These are phyloP conservation scores for Fusarium graminum DNA, from an alignment of 2,329 filamentous ascomycete species.

Conservation along the genomic window DNA sequence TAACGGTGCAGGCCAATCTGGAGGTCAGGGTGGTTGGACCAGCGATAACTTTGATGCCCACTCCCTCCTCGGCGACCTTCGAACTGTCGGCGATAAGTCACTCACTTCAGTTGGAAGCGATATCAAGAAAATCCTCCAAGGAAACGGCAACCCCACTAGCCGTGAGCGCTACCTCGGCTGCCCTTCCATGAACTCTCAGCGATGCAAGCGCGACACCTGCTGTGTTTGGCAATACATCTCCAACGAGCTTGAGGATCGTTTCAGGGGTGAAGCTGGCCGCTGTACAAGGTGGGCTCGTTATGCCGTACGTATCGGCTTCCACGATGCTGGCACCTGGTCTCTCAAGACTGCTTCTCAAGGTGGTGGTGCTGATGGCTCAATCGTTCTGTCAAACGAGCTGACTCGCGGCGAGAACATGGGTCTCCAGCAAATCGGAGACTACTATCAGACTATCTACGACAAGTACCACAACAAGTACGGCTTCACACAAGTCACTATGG, in stretches of 20 bases:
- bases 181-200: conserved; percentile 41
- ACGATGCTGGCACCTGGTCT: conserved; percentile 62
- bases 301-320: conserved; percentile 63
- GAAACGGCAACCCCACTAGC: conserved; percentile 48
- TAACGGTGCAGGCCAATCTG: not conserved
- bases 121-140: conserved; percentile 56
- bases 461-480: conserved; percentile 55
- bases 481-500: conserved; percentile 60
- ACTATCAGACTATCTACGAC: conserved; percentile 56
- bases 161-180: conserved; percentile 44
- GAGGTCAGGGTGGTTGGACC: conserved; percentile 23
- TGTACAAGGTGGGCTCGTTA: conserved; percentile 60
- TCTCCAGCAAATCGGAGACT: conserved; percentile 58
- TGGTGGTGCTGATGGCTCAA: conserved; percentile 63
- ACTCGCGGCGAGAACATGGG: conserved; percentile 60
- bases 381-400: conserved; percentile 58
- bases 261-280: conserved; percentile 55
- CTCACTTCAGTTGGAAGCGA: conserved; percentile 53
- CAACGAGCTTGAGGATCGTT: conserved; percentile 55
- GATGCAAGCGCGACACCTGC: conserved; percentile 57
- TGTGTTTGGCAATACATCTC: conserved; percentile 61
- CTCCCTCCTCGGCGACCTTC: conserved; percentile 58
- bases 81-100: conserved; percentile 47
- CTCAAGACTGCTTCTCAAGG: conserved; percentile 50
- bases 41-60: conserved; percentile 35